These are phyloP conservation scores for Stemphylium lycopersici DNA, from an alignment of 2,329 filamentous ascomycete genomes.

Conservation along the genomic window DNA sequence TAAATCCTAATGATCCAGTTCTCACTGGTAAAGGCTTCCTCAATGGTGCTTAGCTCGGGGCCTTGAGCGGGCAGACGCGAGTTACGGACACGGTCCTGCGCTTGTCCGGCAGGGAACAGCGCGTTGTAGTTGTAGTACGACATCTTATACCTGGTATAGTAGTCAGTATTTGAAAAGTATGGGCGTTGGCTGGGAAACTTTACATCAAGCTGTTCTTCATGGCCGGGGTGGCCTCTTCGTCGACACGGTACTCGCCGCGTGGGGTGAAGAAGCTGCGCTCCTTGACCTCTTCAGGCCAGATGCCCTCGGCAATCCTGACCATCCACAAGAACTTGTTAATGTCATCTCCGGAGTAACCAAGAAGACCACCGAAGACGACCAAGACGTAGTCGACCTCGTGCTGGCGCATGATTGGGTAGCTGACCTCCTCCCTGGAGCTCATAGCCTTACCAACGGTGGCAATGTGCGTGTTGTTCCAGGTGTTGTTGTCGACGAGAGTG, in stretches of 20 bases:
- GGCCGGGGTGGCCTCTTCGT: conserved; percentile 88
- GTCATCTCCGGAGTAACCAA: conserved; percentile 97
- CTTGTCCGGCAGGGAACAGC: conserved; percentile 91
- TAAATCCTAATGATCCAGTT: conserved; percentile 99
- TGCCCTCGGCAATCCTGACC: conserved; percentile 98
- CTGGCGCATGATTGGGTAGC: conserved; percentile 97
- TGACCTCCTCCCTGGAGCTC: conserved; percentile 96
- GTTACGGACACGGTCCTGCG: conserved; percentile 85
- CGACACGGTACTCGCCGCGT: conserved; percentile 92
- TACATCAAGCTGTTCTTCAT: conserved; percentile 99
- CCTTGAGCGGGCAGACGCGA: conserved; percentile 80
- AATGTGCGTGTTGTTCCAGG: conserved; percentile 99
- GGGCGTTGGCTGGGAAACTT: conserved; percentile 51
- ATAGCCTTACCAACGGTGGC: conserved; percentile 98
- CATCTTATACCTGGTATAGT: conserved; percentile 89
- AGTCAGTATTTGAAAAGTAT: conserved; percentile 30
- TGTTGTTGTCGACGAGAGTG: conserved; percentile 98
- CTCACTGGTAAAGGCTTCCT: conserved; percentile 98
- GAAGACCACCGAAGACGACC: conserved; percentile 91
- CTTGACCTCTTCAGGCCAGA: conserved; percentile 99
- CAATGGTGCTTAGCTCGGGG: conserved; percentile 83
- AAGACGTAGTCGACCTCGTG: conserved; percentile 99
- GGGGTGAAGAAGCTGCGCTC: conserved; percentile 95
- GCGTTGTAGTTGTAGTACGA: conserved; percentile 97
- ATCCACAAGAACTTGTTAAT: conserved; percentile 99